Evolutionary conservation across 2,329 filamentous ascomycete species (phyloP).

Genomic region (Neoascochyta sp.): DNA sequence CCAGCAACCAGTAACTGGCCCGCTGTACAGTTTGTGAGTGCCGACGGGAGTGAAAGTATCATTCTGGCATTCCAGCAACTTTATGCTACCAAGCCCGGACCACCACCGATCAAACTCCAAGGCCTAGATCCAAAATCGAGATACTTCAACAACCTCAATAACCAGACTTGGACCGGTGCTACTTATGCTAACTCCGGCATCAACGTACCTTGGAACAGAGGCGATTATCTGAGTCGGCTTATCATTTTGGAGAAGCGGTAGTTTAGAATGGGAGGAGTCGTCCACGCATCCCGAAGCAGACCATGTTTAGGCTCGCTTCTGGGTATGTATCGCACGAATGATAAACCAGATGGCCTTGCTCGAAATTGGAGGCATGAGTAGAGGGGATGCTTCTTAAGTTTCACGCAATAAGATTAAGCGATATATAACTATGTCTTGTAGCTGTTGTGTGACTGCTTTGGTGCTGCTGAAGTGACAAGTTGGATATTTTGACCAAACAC

Average conservation of each 20-base stretch:
- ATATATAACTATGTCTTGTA: too few relatives aligned
- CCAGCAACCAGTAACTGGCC: slow-evolving; percentile 61
- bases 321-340: too few relatives aligned
- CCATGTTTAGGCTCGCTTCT: too few relatives aligned
- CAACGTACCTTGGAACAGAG: slow-evolving; percentile 48
- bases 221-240: slow-evolving; percentile 57
- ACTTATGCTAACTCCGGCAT: slow-evolving; percentile 62
- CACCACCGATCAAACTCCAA: slow-evolving; percentile 53
- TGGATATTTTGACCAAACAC: too few relatives aligned
- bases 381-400: too few relatives aligned
- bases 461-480: too few relatives aligned
- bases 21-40: slow-evolving; percentile 56
- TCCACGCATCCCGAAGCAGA: too few relatives aligned
- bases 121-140: slow-evolving; percentile 54
- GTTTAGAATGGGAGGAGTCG: too few relatives aligned
- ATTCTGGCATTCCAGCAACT: slow-evolving; percentile 61
- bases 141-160: slow-evolving; percentile 52
- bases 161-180: slow-evolving; percentile 53
- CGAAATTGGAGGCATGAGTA: too few relatives aligned
- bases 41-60: slow-evolving; percentile 49
- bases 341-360: too few relatives aligned
- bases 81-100: slow-evolving; percentile 51
- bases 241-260: slow-evolving; percentile 52
- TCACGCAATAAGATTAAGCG: too few relatives aligned
- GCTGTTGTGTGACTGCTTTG: too few relatives aligned